Conservation (phyloP, 2,329 filamentous ascomycete species). For the Trichoderma sp. region DNA sequence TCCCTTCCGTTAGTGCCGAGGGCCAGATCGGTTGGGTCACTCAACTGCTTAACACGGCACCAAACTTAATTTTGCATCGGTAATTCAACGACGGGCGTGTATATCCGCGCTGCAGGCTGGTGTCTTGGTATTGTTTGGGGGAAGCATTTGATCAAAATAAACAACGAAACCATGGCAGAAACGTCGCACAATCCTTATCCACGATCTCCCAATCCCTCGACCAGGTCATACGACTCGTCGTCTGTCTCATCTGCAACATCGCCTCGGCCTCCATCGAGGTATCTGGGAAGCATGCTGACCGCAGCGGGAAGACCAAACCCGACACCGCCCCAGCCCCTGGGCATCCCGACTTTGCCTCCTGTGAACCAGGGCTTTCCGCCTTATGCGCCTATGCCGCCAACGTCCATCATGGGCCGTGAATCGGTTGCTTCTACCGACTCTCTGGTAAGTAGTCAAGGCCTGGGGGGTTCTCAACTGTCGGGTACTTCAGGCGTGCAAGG, state of each 20-base stretch:
- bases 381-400: constrained; percentile 53
- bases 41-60: constrained; percentile 13
- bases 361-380: constrained; percentile 53
- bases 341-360: constrained; percentile 54
- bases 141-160: constrained; percentile 25
- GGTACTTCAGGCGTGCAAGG: constrained; percentile 57
- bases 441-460: constrained; percentile 55
- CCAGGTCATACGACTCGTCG: constrained; percentile 64
- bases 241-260: constrained; percentile 64
- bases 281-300: constrained; percentile 55
- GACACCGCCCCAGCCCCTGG: constrained; percentile 54
- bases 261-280: constrained; percentile 56
- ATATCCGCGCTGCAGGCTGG: neutral
- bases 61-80: constrained; percentile 3
- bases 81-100: constrained; percentile 9
- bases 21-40: constrained; percentile 20
- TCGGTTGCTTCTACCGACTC: constrained; percentile 63
- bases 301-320: constrained; percentile 53
- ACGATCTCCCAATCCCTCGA: constrained; percentile 63
- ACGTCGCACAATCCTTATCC: constrained; percentile 57
- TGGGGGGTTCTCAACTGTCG: constrained; percentile 37
- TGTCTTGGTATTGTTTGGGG: neutral
- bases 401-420: constrained; percentile 58
- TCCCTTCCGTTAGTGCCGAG: constrained; percentile 20
- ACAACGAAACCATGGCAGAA: constrained; percentile 52